Evolutionary conservation across 495 filamentous ascomycete genomes (phyloP), one percentile per base, ranked within the genome.

Genomic region (Symbiotaphrina buchneri): DNA sequence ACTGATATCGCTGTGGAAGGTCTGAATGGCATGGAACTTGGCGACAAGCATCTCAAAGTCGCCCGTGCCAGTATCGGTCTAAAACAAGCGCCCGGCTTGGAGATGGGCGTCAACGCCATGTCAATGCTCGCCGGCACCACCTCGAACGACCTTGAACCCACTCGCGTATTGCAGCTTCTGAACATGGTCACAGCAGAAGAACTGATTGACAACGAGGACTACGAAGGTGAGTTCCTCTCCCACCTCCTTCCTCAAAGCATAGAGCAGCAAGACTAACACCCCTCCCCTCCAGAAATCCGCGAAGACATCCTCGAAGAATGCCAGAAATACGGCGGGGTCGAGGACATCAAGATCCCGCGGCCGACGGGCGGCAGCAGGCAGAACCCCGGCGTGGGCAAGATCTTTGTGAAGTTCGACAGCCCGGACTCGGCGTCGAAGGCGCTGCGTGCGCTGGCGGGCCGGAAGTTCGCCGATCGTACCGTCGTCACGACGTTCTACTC

Each of bases 141-240:
- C 5, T 77, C 75, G 20, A 60, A 62, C 26, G 74, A 83, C 36
- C 47, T 75, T 22, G 78, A 84, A 36, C 67, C 67, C 27, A 68
- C 72, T 34, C 66, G 82, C 27, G 84, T 99, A 10, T 44, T 99
- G 36, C 81, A 91, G 52, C 54, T 99, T 27, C 56, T 95, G 41
- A 99, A 99, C 53, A 95, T 95, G 87, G 84, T 95, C 16, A 99
- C 87, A 0, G 61, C 80, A 0, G 90, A 95, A 35, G 87, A 99
- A 52, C 60, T 99, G 11, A 74, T 94, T 55, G 81, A 95, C 45
- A 68, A 66, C 33, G 82, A 93, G 18, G 84, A 93, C 37, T 94
- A 93, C 46, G 78, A 94, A 48, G 83, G 83, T 80, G 60, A 45
- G 55, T 45, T 19, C 21, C 1, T 15, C 17, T 21, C 8, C 14